Evolutionary conservation across 2,329 filamentous ascomycete species (phyloP), one percentile per base, ranked within the genome.

Genomic region (Aspergillus thermomutatus): DNA sequence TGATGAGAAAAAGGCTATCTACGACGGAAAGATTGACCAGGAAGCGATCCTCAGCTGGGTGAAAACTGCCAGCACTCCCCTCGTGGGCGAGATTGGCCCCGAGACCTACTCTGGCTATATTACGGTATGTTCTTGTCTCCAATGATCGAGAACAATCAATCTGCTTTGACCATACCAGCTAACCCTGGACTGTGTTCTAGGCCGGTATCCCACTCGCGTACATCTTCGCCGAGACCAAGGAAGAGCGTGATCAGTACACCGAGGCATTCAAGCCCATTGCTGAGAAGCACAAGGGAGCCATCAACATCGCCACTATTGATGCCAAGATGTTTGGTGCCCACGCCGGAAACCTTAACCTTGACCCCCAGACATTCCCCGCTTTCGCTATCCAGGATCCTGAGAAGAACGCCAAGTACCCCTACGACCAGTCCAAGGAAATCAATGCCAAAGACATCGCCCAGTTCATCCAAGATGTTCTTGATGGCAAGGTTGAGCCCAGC

Each of bases 221-320:
- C 82, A 96, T 99, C 80, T 97, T 99, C 79, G 88, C 93, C 63
- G 92, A 97, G 81, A 92, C 90, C 48, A 75, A 84, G 27, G 93
- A 97, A 80, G 92, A 96, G 84, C 92, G 94, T 69, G 85, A 88
- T 72, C 80, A 86, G 71, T 86, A 96, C 65, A 82, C 88, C 66
- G 85, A 88, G 64, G 81, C 85, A 61, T 83, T 99, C 71, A 96
- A 92, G 83, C 83, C 90, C 64, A 77, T 99, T 65, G 94, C 94
- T 60, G 85, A 95, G 82, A 89, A 93, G 82, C 87, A 92, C 83
- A 93, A 92, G 80, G 93, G 94, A 78, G 87, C 86, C 76, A 86
- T 99, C 82, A 97, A 96, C 88, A 95, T 99, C 75, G 94, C 92
- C 64, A 97, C 92, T 71, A 97, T 99, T 69, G 94, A 99, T 73